Conservation (phyloP, 805 yeast genomes). For the Starmerella riodocensis region DNA sequence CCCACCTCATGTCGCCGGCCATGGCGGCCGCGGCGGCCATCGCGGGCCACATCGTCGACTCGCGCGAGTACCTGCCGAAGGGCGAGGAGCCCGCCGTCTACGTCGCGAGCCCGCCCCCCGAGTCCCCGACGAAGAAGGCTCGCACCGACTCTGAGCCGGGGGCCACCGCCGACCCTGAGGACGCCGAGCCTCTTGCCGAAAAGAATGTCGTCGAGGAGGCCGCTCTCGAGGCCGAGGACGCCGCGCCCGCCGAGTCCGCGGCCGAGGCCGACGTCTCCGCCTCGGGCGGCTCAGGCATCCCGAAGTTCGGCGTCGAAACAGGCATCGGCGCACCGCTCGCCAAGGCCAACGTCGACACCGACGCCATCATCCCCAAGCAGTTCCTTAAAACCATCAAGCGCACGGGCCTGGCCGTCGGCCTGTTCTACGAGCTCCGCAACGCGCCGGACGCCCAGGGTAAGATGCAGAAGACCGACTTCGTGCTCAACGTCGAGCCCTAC, state of each 20-base stretch:
- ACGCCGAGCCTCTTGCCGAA: slow-evolving; percentile 40
- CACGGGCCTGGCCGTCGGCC: slow-evolving; percentile 79
- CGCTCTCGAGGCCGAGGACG: slow-evolving; percentile 33
- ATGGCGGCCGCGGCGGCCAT: slow-evolving; percentile 99
- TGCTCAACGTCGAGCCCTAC: slow-evolving; percentile 75
- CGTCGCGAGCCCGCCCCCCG: slow-evolving; percentile 28
- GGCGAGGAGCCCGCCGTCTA: slow-evolving; percentile 27
- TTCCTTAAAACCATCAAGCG: slow-evolving; percentile 95
- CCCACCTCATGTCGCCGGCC: slow-evolving; percentile 96
- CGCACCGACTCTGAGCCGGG: slow-evolving; percentile 30
- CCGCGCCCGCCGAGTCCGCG: slow-evolving; percentile 19
- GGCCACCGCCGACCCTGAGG: slow-evolving; percentile 31
- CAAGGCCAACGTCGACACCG: slow-evolving; percentile 93
- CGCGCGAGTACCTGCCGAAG: slow-evolving; percentile 51
- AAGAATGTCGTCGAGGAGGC: slow-evolving; percentile 46
- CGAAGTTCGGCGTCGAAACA: slow-evolving; percentile 57
- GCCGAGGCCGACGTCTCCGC: slow-evolving; percentile 23
- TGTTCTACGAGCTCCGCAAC: slow-evolving; percentile 85
- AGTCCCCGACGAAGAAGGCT: slow-evolving; percentile 3
- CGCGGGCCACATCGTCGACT: slow-evolving; percentile 79
- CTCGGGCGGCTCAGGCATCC: slow-evolving; percentile 43
- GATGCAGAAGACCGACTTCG: slow-evolving; percentile 64
- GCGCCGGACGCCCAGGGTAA: slow-evolving; percentile 47
- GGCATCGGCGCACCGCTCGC: slow-evolving; percentile 91
- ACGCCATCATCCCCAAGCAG: slow-evolving; percentile 97